Evolutionary conservation across 2,329 filamentous ascomycete species (phyloP).

Genomic region (Fusarium abutilonis): DNA sequence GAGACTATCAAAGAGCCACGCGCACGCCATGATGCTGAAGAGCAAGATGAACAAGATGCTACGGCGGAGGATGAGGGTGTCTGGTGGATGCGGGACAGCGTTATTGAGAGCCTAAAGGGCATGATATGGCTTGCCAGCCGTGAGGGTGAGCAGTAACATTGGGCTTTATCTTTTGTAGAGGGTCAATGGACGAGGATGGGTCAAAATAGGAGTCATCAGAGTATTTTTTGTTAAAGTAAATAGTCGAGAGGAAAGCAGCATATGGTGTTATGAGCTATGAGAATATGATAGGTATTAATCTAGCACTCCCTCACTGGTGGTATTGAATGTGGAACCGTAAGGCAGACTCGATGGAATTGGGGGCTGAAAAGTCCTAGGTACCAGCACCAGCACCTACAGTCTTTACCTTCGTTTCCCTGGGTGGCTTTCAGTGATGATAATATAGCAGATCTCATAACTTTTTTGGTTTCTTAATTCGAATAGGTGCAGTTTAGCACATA

Average conservation of each 20-base stretch:
- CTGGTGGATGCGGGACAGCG: constrained; percentile 67
- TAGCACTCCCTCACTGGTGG: background rate
- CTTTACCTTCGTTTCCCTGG: background rate
- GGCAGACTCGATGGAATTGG: constrained; percentile 6
- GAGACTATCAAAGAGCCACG: constrained; percentile 47
- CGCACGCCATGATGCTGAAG: constrained; percentile 26
- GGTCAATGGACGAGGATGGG: background rate
- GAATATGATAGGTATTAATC: constrained; percentile 24
- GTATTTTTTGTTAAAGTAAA: background rate
- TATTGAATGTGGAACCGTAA: background rate
- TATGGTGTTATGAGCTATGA: constrained; percentile 35
- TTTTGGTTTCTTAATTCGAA: too few species aligned
- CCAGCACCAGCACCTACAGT: background rate
- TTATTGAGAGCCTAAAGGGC: constrained; percentile 65
- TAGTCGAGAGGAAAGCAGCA: constrained; percentile 1
- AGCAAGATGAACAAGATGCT: constrained; percentile 35
- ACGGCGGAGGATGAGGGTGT: constrained; percentile 47
- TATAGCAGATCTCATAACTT: too few species aligned
- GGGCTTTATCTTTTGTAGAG: background rate
- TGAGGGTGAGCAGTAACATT: constrained; percentile 46
- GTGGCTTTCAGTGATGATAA: background rate
- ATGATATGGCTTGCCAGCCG: constrained; percentile 62
- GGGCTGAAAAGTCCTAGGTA: constrained; percentile 9
- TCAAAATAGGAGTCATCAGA: background rate
- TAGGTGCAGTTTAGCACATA: background rate